These are phyloP conservation scores for Guillardia theta DNA, from an alignment of 78 protist genomes.

Conservation along the genomic window DNA sequence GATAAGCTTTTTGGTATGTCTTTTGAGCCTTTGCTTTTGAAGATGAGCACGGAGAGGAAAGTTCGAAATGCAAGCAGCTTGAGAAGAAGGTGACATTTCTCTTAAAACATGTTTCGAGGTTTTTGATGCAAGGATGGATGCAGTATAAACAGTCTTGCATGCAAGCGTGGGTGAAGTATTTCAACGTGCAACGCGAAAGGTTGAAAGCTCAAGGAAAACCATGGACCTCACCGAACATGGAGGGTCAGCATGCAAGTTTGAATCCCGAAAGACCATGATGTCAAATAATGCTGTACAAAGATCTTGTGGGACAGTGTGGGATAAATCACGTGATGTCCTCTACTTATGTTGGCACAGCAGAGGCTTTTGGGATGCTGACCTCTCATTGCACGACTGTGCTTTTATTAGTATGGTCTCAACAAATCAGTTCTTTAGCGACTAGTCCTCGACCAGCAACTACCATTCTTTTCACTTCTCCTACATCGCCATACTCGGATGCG, in stretches of 20 bases:
- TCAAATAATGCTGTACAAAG: no score
- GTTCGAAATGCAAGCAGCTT: background rate
- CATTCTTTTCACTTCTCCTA: no score
- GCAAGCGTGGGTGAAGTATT: background rate
- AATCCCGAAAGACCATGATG: no score
- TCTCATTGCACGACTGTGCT: no score
- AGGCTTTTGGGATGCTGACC: no score
- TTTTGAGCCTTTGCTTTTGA: background rate
- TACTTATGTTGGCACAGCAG: no score
- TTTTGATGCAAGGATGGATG: background rate
- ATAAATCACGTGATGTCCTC: no score
- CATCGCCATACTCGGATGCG: background rate
- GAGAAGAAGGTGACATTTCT: background rate
- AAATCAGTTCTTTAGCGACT: no score
- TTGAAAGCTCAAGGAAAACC: background rate
- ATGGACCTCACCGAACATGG: constrained; percentile 16
- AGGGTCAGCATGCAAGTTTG: no score
- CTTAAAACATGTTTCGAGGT: background rate
- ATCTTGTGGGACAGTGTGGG: no score
- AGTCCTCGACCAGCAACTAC: no score
- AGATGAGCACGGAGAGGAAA: background rate
- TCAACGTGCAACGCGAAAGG: background rate
- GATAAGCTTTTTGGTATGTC: background rate
- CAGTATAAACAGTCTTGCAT: background rate
- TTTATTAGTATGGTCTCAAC: no score